phyloP scores from a whole-genome alignment of 2,329 filamentous ascomycete species.

The Penicillium sp. region DNA sequence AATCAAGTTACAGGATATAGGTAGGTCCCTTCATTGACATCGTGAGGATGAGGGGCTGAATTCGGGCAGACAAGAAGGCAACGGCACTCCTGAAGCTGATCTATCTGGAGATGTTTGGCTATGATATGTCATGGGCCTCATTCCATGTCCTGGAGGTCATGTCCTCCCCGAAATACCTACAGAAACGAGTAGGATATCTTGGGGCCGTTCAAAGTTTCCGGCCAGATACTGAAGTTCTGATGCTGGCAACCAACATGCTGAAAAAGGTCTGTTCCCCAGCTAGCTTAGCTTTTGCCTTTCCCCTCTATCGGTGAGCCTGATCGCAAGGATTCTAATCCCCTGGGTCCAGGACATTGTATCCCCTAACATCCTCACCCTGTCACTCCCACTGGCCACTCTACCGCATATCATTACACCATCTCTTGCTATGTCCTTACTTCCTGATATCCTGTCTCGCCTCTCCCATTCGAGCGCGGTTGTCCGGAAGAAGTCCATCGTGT shows the following conservation, averaged over 20 bases:
- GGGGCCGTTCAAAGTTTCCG: conserved; percentile 95
- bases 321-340: background rate
- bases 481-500: conserved; percentile 94
- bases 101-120: conserved; percentile 98
- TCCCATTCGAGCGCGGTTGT: conserved; percentile 83
- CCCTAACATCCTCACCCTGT: conserved; percentile 73
- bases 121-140: conserved; percentile 99
- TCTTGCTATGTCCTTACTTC: conserved; percentile 83
- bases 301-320: background rate
- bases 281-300: background rate
- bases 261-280: conserved; percentile 68
- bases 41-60: conserved; percentile 9
- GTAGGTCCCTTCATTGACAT: conserved; percentile 48
- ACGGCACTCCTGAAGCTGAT: conserved; percentile 93
- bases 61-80: conserved; percentile 77
- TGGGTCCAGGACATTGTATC: conserved; percentile 56
- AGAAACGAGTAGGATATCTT: conserved; percentile 93
- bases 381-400: conserved; percentile 83
- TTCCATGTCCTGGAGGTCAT: conserved; percentile 99
- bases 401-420: conserved; percentile 93
- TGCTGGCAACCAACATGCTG: conserved; percentile 93
- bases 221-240: conserved; percentile 92
- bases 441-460: conserved; percentile 81
- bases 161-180: conserved; percentile 90
- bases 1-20: conserved; percentile 91